Evolutionary conservation across 441 rosid genomes (phyloP), one percentile per base, ranked within the genome.

Genomic region (Lepidium campestre): DNA sequence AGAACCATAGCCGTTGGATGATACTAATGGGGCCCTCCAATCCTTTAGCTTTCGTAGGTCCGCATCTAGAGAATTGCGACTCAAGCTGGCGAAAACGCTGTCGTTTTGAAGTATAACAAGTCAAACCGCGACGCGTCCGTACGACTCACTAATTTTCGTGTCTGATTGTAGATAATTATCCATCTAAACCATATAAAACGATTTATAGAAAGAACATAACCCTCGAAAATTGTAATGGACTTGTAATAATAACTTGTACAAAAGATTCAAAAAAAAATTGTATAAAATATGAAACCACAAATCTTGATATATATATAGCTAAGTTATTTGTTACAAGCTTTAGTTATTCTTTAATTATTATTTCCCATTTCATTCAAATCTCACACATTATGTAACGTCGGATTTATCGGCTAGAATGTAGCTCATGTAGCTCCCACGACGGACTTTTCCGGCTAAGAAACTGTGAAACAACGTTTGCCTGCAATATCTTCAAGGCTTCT

Each of bases 401-500:
- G 25, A 7, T 70, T 27, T 14, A 62, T 45, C 61, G 34, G 46
- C 56, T 19, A 2, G 69, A 27, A 6, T 54, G 56, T n/a, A 70
- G 4, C 57, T 70, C 75, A 54, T 57, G 69, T 6, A 37, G 18
- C 40, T 54, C 63, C 75, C 75, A 71, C 44, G 69, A 54, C 7
- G 75, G 69, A 54, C 50, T 45, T 46, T 55, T 46, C 7, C 0
- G 46, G 57, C 90, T 85, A 78, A 75, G 77, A 75, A 79, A 85
- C 65, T 67, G 75, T 15, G 75, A 81, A 19, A 83, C 71, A 13
- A 85, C 86, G 11, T 77, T 71, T 0, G 85, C 75, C 18, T 85
- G 79, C 71, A 89, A 70, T 36, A 82, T 71, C 68, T 76, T 62
- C 9, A 81, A 34, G 3, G 86, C 83, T 48, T 76, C 77, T 48